Conservation (phyloP, 1,284 basidiomycete genomes). For the Fereydounia khargensis region DNA sequence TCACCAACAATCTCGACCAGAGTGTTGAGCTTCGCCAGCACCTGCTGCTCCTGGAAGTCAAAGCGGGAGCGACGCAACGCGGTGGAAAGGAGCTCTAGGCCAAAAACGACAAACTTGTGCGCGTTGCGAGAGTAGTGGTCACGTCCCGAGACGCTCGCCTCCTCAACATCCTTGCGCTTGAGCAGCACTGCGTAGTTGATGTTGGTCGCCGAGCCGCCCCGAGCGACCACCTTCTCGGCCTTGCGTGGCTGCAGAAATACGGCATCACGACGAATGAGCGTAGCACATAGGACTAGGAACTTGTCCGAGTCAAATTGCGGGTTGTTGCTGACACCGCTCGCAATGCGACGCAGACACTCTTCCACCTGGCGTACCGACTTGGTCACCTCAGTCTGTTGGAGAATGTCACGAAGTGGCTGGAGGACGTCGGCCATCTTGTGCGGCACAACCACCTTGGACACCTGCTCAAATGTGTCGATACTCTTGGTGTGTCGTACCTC, state of each 20-base stretch:
- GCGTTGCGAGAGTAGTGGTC: slow-evolving; percentile 62
- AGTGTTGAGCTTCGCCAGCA: slow-evolving; percentile 77
- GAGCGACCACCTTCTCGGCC: slow-evolving; percentile 16
- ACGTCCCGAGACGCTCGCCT: slow-evolving; percentile 38
- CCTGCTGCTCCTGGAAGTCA: slow-evolving; percentile 72
- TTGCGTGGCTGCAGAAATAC: slow-evolving; percentile 32
- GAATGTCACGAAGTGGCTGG: slow-evolving; percentile 75
- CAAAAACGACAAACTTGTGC: slow-evolving; percentile 82
- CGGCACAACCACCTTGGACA: slow-evolving; percentile 42
- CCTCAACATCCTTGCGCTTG: slow-evolving; percentile 48
- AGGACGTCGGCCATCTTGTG: slow-evolving; percentile 72
- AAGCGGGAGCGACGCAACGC: slow-evolving; percentile 82
- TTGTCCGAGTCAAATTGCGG: slow-evolving; percentile 69
- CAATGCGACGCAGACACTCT: slow-evolving; percentile 79
- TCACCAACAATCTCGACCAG: slow-evolving; percentile 88
- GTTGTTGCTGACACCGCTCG: slow-evolving; percentile 82
- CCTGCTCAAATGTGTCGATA: slow-evolving; percentile 54
- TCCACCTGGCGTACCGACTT: slow-evolving; percentile 85
- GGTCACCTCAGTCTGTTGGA: slow-evolving; percentile 78
- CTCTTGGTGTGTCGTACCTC: slow-evolving; percentile 56
- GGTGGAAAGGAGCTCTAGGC: slow-evolving; percentile 85
- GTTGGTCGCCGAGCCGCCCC: slow-evolving; percentile 13
- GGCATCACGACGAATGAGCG: slow-evolving; percentile 85
- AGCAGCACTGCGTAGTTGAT: slow-evolving; percentile 32
- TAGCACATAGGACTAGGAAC: slow-evolving; percentile 79